Conservation (phyloP, 2,329 filamentous ascomycete genomes). For the Aspergillus pseudoglaucus region DNA sequence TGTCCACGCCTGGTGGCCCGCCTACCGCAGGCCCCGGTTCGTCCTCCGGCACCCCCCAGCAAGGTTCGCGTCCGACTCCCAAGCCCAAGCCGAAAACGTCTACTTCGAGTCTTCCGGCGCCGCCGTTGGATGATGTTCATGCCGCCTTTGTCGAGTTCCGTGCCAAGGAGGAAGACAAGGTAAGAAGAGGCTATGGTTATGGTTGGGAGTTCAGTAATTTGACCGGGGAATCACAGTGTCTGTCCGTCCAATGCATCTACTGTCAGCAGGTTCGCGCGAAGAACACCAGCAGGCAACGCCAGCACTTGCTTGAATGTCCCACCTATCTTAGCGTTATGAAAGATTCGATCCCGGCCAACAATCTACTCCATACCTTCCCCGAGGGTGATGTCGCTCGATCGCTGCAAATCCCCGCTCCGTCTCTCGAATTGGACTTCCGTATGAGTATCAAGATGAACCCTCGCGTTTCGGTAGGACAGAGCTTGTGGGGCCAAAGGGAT, state of each 20-base stretch:
- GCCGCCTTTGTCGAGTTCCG: conserved; percentile 45
- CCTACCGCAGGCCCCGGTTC: conserved; percentile 22
- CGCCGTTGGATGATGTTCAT: conserved; percentile 44
- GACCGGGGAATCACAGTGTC: conserved; percentile 27
- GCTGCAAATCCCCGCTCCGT: conserved; percentile 41
- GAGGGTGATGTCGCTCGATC: conserved; percentile 45
- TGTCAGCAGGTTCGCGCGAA: conserved; percentile 46
- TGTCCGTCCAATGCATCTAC: conserved; percentile 46
- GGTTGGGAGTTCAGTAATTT: not conserved
- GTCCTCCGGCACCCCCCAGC: conserved; percentile 24
- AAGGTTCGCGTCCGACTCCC: conserved; percentile 30
- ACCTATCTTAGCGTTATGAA: conserved; percentile 49
- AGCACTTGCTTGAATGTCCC: conserved; percentile 44
- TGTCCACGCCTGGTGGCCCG: conserved; percentile 31
- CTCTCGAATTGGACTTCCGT: conserved; percentile 47
- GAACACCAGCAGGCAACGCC: conserved; percentile 45
- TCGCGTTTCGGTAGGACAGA: conserved; percentile 41
- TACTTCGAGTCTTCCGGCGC: conserved; percentile 38
- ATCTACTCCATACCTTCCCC: conserved; percentile 45
- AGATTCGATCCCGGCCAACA: conserved; percentile 47
- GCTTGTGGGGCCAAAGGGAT: conserved; percentile 45
- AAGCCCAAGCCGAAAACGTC: conserved; percentile 33
- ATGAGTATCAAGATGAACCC: conserved; percentile 50
- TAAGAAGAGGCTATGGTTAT: conserved; percentile 12
- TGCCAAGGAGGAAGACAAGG: conserved; percentile 43